phyloP scores from a whole-genome alignment of 345 rosid species.

The Gossypium raimondii region DNA sequence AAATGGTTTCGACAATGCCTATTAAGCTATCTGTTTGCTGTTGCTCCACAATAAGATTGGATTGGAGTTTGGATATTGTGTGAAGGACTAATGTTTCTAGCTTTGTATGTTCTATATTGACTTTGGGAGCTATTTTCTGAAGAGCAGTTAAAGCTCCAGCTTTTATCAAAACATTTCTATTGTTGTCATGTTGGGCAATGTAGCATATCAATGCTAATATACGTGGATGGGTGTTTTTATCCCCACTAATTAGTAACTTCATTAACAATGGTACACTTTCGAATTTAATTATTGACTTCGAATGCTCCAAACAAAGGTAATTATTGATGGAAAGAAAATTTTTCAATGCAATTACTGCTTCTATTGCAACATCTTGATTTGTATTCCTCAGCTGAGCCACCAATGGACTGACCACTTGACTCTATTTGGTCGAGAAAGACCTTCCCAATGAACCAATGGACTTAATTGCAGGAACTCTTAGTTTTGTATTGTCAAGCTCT shows the following conservation, averaged over 20 bases:
- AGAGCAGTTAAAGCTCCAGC: constrained; percentile 66
- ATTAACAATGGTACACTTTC: constrained; percentile 41
- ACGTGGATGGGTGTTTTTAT: constrained; percentile 6
- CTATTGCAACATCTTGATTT: constrained; percentile 47
- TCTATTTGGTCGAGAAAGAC: constrained; percentile 72
- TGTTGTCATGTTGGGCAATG: constrained; percentile 50
- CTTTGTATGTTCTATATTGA: constrained; percentile 46
- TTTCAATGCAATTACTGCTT: constrained; percentile 59
- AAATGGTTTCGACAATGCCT: background rate
- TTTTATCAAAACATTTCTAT: constrained; percentile 44
- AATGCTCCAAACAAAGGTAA: constrained; percentile 43
- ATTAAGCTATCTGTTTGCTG: background rate
- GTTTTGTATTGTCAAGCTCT: constrained; percentile 26
- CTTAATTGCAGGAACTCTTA: constrained; percentile 51
- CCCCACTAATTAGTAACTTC: constrained; percentile 50
- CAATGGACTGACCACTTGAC: constrained; percentile 50
- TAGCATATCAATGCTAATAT: constrained; percentile 56
- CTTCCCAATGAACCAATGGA: constrained; percentile 76
- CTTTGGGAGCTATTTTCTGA: constrained; percentile 48
- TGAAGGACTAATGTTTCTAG: constrained; percentile 48
- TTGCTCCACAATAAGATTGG: background rate
- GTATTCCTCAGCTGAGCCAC: constrained; percentile 43
- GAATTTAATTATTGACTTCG: constrained; percentile 58
- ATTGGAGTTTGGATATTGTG: constrained; percentile 50
- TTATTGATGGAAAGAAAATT: constrained; percentile 44